Conservation (phyloP, 2,329 filamentous ascomycete species). For the Fusarium sarcochroum region DNA sequence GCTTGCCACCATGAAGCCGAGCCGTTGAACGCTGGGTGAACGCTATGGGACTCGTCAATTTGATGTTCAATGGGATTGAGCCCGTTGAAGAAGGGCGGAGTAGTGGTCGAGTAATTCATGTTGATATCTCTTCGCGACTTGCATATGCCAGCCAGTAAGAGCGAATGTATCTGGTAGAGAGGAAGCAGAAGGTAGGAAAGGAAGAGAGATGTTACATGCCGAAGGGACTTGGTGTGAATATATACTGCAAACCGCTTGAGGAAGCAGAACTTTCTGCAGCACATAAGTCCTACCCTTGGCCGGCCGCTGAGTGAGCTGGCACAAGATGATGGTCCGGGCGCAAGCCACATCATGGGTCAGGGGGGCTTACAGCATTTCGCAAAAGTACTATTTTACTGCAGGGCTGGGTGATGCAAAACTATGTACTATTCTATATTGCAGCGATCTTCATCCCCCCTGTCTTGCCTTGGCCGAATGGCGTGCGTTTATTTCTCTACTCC, state of each 20-base stretch:
- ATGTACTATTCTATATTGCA: background rate
- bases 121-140: background rate
- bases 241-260: too few species aligned
- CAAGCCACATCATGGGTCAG: background rate
- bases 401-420: background rate
- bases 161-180: too few species aligned
- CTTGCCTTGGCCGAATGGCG: background rate
- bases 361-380: background rate
- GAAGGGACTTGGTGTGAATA: too few species aligned
- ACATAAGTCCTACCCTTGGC: too few species aligned
- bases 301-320: background rate
- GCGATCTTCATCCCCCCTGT: background rate
- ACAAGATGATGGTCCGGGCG: background rate
- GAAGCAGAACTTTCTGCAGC: too few species aligned
- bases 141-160: too few species aligned
- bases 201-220: too few species aligned
- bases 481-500: too few species aligned
- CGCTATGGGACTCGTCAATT: background rate
- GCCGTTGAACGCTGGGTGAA: accelerated
- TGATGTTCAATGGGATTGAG: background rate
- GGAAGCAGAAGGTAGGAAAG: too few species aligned
- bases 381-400: constrained; percentile 13
- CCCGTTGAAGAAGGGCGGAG: background rate
- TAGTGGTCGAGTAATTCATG: background rate
- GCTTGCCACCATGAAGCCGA: background rate